phyloP scores from a whole-genome alignment of 2,329 filamentous ascomycete species.

The Fusarium tanahbumbuense region DNA sequence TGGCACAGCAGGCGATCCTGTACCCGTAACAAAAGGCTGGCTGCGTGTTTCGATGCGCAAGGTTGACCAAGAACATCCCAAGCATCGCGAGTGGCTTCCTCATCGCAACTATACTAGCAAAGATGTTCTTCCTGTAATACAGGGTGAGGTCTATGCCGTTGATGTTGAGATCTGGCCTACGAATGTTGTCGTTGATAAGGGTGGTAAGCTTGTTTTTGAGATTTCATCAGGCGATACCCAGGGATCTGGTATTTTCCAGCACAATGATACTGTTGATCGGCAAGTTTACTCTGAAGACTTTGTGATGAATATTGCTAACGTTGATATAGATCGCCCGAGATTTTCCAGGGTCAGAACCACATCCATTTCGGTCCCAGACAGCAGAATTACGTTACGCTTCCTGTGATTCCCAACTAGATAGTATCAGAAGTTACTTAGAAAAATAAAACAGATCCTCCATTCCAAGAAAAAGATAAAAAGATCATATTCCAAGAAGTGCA shows the following conservation, averaged over 20 bases:
- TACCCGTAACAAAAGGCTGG: slow-evolving; percentile 74
- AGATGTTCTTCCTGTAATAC: slow-evolving; percentile 66
- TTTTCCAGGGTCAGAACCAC: slow-evolving; percentile 61
- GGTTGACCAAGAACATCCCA: slow-evolving; percentile 61
- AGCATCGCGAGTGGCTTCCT: slow-evolving; percentile 65
- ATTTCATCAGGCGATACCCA: slow-evolving; percentile 68
- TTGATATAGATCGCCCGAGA: slow-evolving; percentile 16
- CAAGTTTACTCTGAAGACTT: slow-evolving; percentile 27
- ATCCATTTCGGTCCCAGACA: slow-evolving; percentile 62
- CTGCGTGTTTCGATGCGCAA: slow-evolving; percentile 68
- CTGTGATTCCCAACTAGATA: slow-evolving; percentile 58
- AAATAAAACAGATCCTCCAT: not conserved
- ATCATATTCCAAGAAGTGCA: not conserved
- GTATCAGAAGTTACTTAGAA: not conserved
- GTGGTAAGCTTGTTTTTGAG: slow-evolving; percentile 66
- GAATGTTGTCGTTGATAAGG: slow-evolving; percentile 63
- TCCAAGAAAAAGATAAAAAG: no score
- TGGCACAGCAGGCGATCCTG: slow-evolving; percentile 71
- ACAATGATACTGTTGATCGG: slow-evolving; percentile 62
- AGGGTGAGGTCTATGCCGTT: slow-evolving; percentile 67
- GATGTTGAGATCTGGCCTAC: slow-evolving; percentile 75
- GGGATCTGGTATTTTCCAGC: slow-evolving; percentile 67
- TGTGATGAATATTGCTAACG: not conserved
- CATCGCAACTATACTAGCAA: slow-evolving; percentile 67
- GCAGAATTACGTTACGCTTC: slow-evolving; percentile 64